Evolutionary conservation across 176 grass and related monocot genomes (phyloP).

Genomic region (Saccharum spontaneum): DNA sequence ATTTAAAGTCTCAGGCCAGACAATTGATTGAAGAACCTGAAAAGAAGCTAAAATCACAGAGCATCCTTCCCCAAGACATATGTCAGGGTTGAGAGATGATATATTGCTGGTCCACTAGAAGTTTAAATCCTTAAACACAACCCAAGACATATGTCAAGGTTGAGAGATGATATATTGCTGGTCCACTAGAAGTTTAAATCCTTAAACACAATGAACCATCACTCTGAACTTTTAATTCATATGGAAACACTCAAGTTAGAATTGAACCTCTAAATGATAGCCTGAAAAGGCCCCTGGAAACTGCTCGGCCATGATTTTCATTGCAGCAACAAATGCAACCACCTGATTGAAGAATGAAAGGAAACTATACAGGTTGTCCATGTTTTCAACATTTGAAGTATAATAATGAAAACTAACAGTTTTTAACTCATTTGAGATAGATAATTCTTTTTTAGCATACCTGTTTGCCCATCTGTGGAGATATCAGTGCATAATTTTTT

Average conservation of each 20-base stretch:
- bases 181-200: slow-evolving; percentile 12
- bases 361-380: neutral
- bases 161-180: too few species aligned
- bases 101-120: neutral
- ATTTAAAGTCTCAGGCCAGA: neutral
- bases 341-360: slow-evolving; percentile 50
- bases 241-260: slow-evolving; percentile 20
- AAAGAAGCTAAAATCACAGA: slow-evolving; percentile 9
- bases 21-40: neutral
- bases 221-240: slow-evolving; percentile 4
- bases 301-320: slow-evolving; percentile 66
- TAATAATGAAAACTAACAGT: neutral
- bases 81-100: neutral
- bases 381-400: slow-evolving; percentile 25
- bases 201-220: neutral
- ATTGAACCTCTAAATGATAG: slow-evolving; percentile 64
- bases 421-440: neutral
- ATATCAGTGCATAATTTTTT: slow-evolving; percentile 80
- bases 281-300: slow-evolving; percentile 81
- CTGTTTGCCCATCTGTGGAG: slow-evolving; percentile 94
- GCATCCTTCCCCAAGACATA: neutral
- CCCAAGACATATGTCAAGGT: too few species aligned
- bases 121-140: too few species aligned
- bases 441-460: slow-evolving; percentile 30
- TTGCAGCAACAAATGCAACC: slow-evolving; percentile 78